Base-by-base conservation (phyloP, 2,329 filamentous ascomycete genomes). In the Pseudogymnoascus sp. region DNA sequence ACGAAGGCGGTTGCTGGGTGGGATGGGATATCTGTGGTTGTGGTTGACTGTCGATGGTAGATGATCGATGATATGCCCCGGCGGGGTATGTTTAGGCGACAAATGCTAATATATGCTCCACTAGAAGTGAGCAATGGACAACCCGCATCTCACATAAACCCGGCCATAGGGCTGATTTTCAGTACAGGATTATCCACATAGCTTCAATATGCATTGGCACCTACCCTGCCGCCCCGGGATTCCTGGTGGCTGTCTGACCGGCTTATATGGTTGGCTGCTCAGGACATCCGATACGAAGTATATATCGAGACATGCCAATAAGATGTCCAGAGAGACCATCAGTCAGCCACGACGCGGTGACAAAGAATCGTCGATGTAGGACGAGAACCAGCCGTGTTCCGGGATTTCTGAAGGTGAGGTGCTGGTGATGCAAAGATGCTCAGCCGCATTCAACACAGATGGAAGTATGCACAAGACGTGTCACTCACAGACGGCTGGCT, bases 11-110 rank as follows among this genome's bases (percentile, higher is more conserved):
- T 16, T 31, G 23, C 25, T 31, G 43, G 21, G 23, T 7, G 14
- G 14, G 25, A 34, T 57, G 16, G 28, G 51, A 57, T 57, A 19
- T 57, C 10, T 10, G 48, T 57, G 28, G 10, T 21, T 14, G 51
- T 34, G 51, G 28, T 34, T 39, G 37, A 39, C 36, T 37, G 11
- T 37, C 5, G 36, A 54, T 28, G 19, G 51, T 57, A 16, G 51
- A 54, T 31, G 23, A 14, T 11, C 25, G 48, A 34, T 34, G 51
- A 57, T 34, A 57, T 57, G 51, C 28, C 48, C 48, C 51, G 28
- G 51, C 51, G 51, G 51, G 51, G 51, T 34, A 57, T 57, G 51
- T 57, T 57, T 57, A 57, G 51, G 51, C 51, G 51, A 57, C 28
- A 57, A 57, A 57, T 57, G 28, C 28, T 34, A 34, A 34, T 34